Evolutionary conservation across 257 asterid genomes (phyloP), one percentile per base, ranked within the genome.

Genomic region (Ophiorrhiza pumila): DNA sequence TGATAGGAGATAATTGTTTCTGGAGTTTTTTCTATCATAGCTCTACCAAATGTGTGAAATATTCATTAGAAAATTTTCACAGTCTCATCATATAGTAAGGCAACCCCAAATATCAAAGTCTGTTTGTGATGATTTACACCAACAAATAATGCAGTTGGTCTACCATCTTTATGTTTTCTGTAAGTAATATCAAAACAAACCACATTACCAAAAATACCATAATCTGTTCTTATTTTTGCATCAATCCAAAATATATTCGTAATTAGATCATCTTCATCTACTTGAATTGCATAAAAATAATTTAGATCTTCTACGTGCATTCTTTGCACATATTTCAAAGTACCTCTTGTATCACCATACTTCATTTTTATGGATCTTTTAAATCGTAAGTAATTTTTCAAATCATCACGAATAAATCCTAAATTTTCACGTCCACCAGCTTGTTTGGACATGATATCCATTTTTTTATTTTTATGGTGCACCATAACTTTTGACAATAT

Each of bases 41-140:
- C 34, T 15, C 31, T 29, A 3, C 41, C 37, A 45, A 73, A 78
- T 1, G 75, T 50, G 4, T 59, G 29, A 60, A 57, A 68, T 1
- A 78, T 20, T 72, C 80, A 76, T 17, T 39, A 13, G 27, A 75
- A 59, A 11, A 74, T 39, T 13, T 57, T n/a, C 0, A 46, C 39
- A 3, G 68, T 74, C 11, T 69, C 69, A 69, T 76, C 75, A n/a
- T 76, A 62, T 9, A 71, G 52, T 13, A 78, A 67, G 5, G 78
- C 71, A 42, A 58, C 77, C 10, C 74, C 78, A 57, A 77, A 64
- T 20, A 77, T 23, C 6, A 37, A 7, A 5, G 42, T 58, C 12
- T 60, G 63, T 35, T 66, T 78, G 27, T 74, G 76, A 47, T 60
- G 72, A 41, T 78, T 78, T 7, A 71, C 45, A 23, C 79, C 76